Percentiles rank a stretch among this genome's conserved stretches.
phyloP scores from a whole-genome alignment of 1,139 yeast genomes.

The Barnettozyma hawaiiensis region DNA sequence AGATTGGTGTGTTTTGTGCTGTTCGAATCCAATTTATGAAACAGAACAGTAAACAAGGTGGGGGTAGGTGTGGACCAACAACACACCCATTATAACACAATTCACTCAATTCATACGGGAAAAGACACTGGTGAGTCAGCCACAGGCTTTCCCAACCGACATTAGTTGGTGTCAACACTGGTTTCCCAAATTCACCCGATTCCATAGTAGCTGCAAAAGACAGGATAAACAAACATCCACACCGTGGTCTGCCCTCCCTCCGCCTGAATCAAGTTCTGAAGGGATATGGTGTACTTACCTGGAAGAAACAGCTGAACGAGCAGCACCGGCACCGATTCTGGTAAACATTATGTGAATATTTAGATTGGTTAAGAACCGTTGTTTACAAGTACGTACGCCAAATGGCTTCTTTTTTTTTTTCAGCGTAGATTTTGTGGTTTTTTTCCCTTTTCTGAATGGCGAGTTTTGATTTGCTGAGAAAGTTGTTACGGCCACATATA shows the following conservation, averaged over 20 bases:
- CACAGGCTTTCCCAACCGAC: too few species aligned
- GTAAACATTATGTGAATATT: slow-evolving; percentile 44
- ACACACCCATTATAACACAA: background rate
- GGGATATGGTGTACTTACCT: slow-evolving; percentile 40
- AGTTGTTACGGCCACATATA: slow-evolving; percentile 9
- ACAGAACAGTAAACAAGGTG: too few species aligned
- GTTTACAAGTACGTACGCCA: background rate
- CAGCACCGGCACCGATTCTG: slow-evolving; percentile 57
- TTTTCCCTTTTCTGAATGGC: slow-evolving; percentile 6
- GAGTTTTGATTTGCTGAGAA: slow-evolving; percentile 22
- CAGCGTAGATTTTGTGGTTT: slow-evolving; percentile 11
- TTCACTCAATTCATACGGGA: background rate
- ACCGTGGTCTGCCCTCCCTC: too few species aligned
- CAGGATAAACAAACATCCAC: background rate
- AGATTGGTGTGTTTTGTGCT: too few species aligned
- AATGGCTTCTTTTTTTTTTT: slow-evolving; percentile 11
- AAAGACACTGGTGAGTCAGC: too few species aligned
- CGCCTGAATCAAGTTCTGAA: background rate
- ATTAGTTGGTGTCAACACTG: background rate
- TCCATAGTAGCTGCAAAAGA: too few species aligned
- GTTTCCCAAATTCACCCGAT: background rate
- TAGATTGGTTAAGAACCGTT: slow-evolving; percentile 1
- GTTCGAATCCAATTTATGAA: too few species aligned
- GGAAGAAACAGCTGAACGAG: slow-evolving; percentile 49
- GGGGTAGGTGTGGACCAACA: too few species aligned